Evolutionary conservation across 2,329 filamentous ascomycete genomes (phyloP).

Genomic region (Septoria linicola): DNA sequence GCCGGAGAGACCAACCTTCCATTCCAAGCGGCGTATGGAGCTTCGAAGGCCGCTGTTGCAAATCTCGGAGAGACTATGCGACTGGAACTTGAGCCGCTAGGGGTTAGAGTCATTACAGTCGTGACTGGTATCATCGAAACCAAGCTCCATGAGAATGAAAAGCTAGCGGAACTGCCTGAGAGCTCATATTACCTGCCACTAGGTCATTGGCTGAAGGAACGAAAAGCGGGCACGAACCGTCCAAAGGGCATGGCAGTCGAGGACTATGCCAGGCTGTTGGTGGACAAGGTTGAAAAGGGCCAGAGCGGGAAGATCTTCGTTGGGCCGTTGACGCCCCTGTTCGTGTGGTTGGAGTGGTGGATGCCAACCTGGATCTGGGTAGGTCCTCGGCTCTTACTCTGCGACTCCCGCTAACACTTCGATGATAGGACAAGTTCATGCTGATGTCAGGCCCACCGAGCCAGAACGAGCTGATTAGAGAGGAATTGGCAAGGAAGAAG

Average conservation of each 20-base stretch:
- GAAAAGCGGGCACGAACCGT: slow-evolving; percentile 19
- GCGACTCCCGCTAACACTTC: not conserved
- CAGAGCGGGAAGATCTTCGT: slow-evolving; percentile 20
- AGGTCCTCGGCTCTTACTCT: not conserved
- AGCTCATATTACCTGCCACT: slow-evolving; percentile 12
- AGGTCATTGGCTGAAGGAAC: slow-evolving; percentile 16
- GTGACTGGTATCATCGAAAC: slow-evolving; percentile 27
- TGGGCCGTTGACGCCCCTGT: slow-evolving; percentile 18
- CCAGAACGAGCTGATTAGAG: slow-evolving; percentile 12
- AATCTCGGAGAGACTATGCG: slow-evolving; percentile 30
- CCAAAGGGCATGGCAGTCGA: slow-evolving; percentile 19
- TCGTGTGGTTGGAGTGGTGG: slow-evolving; percentile 22
- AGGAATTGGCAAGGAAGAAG: slow-evolving; percentile 5
- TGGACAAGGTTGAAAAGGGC: slow-evolving; percentile 16
- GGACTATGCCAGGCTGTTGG: slow-evolving; percentile 20
- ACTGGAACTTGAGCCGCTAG: slow-evolving; percentile 29
- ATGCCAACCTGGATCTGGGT: slow-evolving; percentile 23
- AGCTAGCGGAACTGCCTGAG: slow-evolving; percentile 11
- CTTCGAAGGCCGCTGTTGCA: slow-evolving; percentile 30
- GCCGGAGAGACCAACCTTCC: slow-evolving; percentile 20
- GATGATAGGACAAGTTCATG: slow-evolving; percentile 11
- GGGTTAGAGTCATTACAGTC: slow-evolving; percentile 29
- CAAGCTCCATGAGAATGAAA: slow-evolving; percentile 21
- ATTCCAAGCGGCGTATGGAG: slow-evolving; percentile 27
- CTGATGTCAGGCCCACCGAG: slow-evolving; percentile 13